Percentiles rank a stretch among this genome's conserved stretches.
Evolutionary conservation across 2,329 filamentous ascomycete genomes (phyloP).

Genomic region (Aspergillus novoparasiticus): DNA sequence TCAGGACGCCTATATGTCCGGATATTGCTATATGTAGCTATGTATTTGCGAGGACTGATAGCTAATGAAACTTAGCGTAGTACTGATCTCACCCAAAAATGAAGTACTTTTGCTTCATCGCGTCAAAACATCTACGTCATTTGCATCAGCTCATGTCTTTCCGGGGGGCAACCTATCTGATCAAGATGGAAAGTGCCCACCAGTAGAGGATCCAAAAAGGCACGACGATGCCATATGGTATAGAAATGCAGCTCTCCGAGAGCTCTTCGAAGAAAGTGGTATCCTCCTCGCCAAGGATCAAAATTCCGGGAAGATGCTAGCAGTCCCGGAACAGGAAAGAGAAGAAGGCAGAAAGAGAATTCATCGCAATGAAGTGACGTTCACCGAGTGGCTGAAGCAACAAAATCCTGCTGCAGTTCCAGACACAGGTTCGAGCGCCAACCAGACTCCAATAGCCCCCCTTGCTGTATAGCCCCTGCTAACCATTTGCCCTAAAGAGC

Average conservation of each 20-base stretch:
- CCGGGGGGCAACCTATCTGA: constrained; percentile 79
- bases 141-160: constrained; percentile 92
- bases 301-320: constrained; percentile 55
- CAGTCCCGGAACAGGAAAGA: constrained; percentile 61
- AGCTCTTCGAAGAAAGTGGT: constrained; percentile 94
- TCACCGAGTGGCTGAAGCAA: constrained; percentile 64
- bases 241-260: constrained; percentile 79
- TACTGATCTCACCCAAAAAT: constrained; percentile 83
- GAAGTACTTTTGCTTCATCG: constrained; percentile 86
- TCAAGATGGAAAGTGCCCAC: constrained; percentile 70
- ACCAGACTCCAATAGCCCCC: not conserved
- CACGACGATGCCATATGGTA: constrained; percentile 76
- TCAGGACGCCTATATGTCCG: too few relatives aligned
- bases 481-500: constrained; percentile 47
- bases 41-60: not conserved
- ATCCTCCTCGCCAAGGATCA: constrained; percentile 69
- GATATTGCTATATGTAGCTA: not conserved
- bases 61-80: constrained; percentile 59
- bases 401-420: constrained; percentile 39
- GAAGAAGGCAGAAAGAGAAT: constrained; percentile 69
- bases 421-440: constrained; percentile 58
- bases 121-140: constrained; percentile 78
- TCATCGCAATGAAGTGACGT: constrained; percentile 66
- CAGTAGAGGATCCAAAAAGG: constrained; percentile 53
- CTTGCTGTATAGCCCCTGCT: not conserved